These are phyloP conservation scores for Ilyonectria destructans DNA, from an alignment of 2,329 filamentous ascomycete species.

Conservation along the genomic window DNA sequence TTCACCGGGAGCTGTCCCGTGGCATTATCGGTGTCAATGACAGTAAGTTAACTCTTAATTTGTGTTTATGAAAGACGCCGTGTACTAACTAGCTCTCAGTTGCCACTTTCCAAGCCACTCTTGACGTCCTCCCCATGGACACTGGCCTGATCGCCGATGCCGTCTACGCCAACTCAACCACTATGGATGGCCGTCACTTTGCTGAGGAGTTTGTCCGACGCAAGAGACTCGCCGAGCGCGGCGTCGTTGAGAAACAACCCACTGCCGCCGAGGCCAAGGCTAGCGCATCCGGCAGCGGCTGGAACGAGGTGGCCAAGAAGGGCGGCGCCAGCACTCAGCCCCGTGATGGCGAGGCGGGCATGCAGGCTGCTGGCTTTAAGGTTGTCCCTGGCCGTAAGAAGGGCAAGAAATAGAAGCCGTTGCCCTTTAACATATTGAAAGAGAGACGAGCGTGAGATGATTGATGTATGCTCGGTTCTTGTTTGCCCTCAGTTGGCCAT, in stretches of 20 bases:
- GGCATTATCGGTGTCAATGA: slow-evolving; percentile 74
- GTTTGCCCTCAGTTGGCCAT: no score
- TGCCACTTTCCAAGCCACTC: slow-evolving; percentile 83
- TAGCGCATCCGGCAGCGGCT: slow-evolving; percentile 76
- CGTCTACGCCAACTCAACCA: slow-evolving; percentile 88
- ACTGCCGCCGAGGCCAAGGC: slow-evolving; percentile 68
- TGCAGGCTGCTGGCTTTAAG: slow-evolving; percentile 80
- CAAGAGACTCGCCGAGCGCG: slow-evolving; percentile 94
- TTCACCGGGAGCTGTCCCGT: slow-evolving; percentile 82
- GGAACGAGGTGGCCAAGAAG: slow-evolving; percentile 99
- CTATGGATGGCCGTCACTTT: slow-evolving; percentile 93
- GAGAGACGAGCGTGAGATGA: slow-evolving; percentile 28
- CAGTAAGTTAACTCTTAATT: slow-evolving; percentile 59
- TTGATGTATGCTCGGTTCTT: not conserved
- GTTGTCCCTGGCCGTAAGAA: slow-evolving; percentile 95
- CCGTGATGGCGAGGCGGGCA: slow-evolving; percentile 62
- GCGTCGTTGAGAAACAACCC: slow-evolving; percentile 82
- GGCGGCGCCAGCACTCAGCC: slow-evolving; percentile 62
- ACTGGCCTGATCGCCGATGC: slow-evolving; percentile 89
- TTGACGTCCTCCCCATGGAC: slow-evolving; percentile 84
- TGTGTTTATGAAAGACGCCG: not conserved
- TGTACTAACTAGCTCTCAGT: slow-evolving; percentile 67
- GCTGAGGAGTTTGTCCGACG: slow-evolving; percentile 95
- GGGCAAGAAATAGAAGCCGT: slow-evolving; percentile 76
- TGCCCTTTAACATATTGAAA: slow-evolving; percentile 34